Evolutionary conservation across 768 basidiomycete species (phyloP).

Genomic region (Steccherinum ochraceum): DNA sequence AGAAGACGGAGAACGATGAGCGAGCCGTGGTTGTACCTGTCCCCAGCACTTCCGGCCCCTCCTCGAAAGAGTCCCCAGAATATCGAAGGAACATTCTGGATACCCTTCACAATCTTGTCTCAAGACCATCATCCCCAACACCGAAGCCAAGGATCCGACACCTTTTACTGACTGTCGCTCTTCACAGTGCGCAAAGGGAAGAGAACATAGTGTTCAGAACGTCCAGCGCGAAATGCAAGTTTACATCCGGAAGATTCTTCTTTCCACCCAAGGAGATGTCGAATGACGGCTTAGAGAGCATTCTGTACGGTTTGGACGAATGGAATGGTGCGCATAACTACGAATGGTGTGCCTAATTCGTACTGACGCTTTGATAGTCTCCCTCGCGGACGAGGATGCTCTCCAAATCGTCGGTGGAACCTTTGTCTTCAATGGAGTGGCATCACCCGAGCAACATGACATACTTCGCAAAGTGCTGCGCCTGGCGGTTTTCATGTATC

Average conservation of each 20-base stretch:
- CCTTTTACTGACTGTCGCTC: slow-evolving; percentile 46
- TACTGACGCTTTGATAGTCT: slow-evolving; percentile 1
- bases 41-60: neutral
- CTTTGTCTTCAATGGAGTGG: slow-evolving; percentile 46
- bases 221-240: slow-evolving; percentile 37
- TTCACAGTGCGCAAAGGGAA: slow-evolving; percentile 18
- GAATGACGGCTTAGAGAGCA: slow-evolving; percentile 15
- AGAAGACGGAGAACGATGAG: slow-evolving; percentile 19
- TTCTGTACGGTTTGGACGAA: slow-evolving; percentile 46
- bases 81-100: slow-evolving; percentile 8
- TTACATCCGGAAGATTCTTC: slow-evolving; percentile 33
- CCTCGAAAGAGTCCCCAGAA: neutral
- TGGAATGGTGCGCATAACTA: slow-evolving; percentile 38
- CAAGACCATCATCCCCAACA: slow-evolving; percentile 21
- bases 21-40: neutral
- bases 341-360: neutral
- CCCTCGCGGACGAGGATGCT: slow-evolving; percentile 15
- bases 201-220: slow-evolving; percentile 27
- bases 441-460: slow-evolving; percentile 35
- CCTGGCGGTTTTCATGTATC: slow-evolving; percentile 45
- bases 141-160: slow-evolving; percentile 33
- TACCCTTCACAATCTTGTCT: slow-evolving; percentile 22
- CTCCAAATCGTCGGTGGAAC: slow-evolving; percentile 52
- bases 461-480: slow-evolving; percentile 44
- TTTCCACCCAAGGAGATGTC: slow-evolving; percentile 17